Evolutionary conservation across 768 basidiomycete genomes (phyloP), one percentile per base, ranked within the genome.

Genomic region (Mycena sanguinolenta): DNA sequence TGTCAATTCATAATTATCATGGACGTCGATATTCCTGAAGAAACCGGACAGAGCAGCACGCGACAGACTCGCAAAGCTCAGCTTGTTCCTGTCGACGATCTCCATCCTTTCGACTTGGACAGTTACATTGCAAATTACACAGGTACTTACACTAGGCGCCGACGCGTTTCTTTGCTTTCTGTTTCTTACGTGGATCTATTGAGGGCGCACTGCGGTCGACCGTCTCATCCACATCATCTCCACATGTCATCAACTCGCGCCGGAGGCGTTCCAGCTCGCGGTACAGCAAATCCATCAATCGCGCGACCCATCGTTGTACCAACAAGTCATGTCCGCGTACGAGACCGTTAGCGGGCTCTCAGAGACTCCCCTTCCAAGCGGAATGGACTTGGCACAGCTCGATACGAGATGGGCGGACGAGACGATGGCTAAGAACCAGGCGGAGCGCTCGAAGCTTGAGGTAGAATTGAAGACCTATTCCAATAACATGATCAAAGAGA

Each of bases 401-500:
- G 91, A 97, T 76, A 82, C 85, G 64, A 84, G 82, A 14, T 98
- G 95, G 96, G 80, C 90, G 21, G 93, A 96, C 50, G 89, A 91
- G 73, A 87, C 83, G 32, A 83, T 84, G 50, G 84, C 87, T 69
- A 89, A 87, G 79, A 95, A 93, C 75, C 82, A 85, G 70, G 87
- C 88, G n/a, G 95, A 97, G 77, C 85, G 85, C 67, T 88, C 87
- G n/a, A 95, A 92, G 79, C 83, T 98, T 67, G 97, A 98, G 82
- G 92, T 96, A 7, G 97, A 99, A 79, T 84, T 98, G 77, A 97
- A 96, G 88, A 95, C 93, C 14, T 98, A 98, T 77, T 87, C 91
- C 73, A 96, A 94, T 75, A 99, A 98, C 79, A 92, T 98, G 91
- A 98, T 99, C 85, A 99, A 98, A 82, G 97, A 99, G 87, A 96